Evolutionary conservation across 768 basidiomycete species (phyloP).

Genomic region (Trametes meyenii): DNA sequence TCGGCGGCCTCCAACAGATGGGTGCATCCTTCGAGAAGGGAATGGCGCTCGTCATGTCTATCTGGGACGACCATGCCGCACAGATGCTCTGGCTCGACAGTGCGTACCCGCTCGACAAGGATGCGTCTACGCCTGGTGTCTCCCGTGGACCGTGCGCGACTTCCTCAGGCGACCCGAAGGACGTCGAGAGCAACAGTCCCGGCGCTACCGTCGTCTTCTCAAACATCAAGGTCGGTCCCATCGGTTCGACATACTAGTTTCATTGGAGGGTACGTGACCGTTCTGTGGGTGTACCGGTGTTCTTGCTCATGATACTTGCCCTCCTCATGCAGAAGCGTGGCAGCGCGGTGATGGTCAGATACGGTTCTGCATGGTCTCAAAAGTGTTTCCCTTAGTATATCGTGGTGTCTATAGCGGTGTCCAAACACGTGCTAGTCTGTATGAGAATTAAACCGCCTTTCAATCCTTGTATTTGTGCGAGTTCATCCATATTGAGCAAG

Average conservation of each 20-base stretch:
- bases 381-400: too few species aligned
- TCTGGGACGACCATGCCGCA: constrained; percentile 59
- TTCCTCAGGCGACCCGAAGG: constrained; percentile 46
- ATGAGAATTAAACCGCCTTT: neutral
- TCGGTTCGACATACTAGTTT: constrained; percentile 45
- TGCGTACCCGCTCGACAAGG: constrained; percentile 27
- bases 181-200: constrained; percentile 44
- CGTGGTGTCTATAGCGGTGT: neutral
- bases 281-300: too few species aligned
- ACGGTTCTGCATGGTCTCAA: too few species aligned
- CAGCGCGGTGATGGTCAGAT: too few species aligned
- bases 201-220: constrained; percentile 52
- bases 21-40: constrained; percentile 42
- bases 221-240: constrained; percentile 55
- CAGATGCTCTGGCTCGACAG: constrained; percentile 31
- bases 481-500: too few species aligned
- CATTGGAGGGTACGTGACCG: neutral
- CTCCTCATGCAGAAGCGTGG: too few species aligned
- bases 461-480: neutral
- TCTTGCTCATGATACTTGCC: too few species aligned
- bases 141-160: constrained; percentile 53
- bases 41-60: constrained; percentile 49
- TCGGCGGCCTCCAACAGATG: constrained; percentile 44
- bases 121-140: constrained; percentile 43
- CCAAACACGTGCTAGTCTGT: neutral